phyloP scores from a whole-genome alignment of 176 grass and related monocot genomes.

The Triticum turgidum region DNA sequence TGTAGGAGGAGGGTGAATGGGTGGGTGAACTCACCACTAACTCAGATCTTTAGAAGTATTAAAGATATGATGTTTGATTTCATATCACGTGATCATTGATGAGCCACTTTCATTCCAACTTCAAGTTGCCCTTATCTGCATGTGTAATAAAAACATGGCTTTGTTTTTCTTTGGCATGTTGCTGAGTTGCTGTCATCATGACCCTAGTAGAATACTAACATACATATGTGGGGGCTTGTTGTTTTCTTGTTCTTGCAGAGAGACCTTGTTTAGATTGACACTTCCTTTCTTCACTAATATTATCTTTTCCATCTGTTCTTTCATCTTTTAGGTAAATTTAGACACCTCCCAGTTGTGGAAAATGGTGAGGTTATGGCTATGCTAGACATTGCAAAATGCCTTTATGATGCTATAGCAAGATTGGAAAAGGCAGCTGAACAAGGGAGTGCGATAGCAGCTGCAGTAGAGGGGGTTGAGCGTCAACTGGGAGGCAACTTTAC shows the following conservation, averaged over 20 bases:
- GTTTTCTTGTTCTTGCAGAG: slow-evolving; percentile 24
- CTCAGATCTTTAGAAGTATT: neutral
- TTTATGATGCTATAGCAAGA: slow-evolving; percentile 95
- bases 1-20: too few species aligned
- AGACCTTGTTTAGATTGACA: slow-evolving; percentile 10
- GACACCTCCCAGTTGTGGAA: slow-evolving; percentile 98
- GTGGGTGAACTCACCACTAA: too few species aligned
- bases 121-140: neutral
- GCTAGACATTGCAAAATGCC: slow-evolving; percentile 96
- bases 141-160: neutral
- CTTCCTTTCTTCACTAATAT: slow-evolving; percentile 20
- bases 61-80: neutral
- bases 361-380: slow-evolving; percentile 99
- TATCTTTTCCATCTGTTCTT: slow-evolving; percentile 29
- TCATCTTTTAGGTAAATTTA: slow-evolving; percentile 89
- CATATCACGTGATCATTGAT: neutral
- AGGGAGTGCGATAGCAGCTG: slow-evolving; percentile 92
- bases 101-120: neutral
- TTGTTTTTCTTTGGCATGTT: neutral
- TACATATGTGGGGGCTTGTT: slow-evolving; percentile 12
- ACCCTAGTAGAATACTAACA: neutral
- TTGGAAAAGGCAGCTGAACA: slow-evolving; percentile 97
- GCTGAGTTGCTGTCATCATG: slow-evolving; percentile 20
- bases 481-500: slow-evolving; percentile 86
- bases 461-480: slow-evolving; percentile 91